phyloP scores from a whole-genome alignment of 2,329 filamentous ascomycete species.

The Colletotrichum aenigma region DNA sequence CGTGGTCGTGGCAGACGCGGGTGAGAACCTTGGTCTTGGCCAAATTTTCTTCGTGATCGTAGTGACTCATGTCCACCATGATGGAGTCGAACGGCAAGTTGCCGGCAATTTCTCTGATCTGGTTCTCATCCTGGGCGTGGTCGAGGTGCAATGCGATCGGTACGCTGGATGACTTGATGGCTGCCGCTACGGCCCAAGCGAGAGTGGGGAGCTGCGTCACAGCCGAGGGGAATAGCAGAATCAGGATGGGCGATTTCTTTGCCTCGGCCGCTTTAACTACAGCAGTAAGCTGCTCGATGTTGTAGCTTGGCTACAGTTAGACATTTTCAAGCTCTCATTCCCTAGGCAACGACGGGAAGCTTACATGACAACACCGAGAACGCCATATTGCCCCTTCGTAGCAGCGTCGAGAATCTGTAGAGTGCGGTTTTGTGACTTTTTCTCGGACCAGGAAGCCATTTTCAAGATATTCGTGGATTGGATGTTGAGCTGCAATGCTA shows the following conservation, averaged over 20 bases:
- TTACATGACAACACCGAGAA: constrained; percentile 55
- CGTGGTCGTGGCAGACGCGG: constrained; percentile 63
- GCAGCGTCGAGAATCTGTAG: constrained; percentile 53
- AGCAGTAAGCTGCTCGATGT: constrained; percentile 73
- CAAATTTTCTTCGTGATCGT: constrained; percentile 74
- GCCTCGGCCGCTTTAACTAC: constrained; percentile 71
- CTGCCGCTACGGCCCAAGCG: constrained; percentile 60
- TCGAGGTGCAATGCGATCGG: constrained; percentile 61
- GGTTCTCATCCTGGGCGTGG: constrained; percentile 65
- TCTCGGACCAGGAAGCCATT: constrained; percentile 9
- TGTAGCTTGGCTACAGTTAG: constrained; percentile 56
- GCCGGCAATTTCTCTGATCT: constrained; percentile 58
- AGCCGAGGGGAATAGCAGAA: constrained; percentile 62
- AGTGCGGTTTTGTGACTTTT: constrained; percentile 10
- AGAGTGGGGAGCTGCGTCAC: constrained; percentile 9
- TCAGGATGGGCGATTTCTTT: constrained; percentile 68
- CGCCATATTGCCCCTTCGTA: constrained; percentile 57
- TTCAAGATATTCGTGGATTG: background rate
- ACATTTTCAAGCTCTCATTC: background rate
- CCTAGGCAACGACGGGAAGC: background rate
- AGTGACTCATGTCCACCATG: constrained; percentile 80
- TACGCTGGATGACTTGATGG: constrained; percentile 3
- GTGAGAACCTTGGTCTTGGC: constrained; percentile 65
- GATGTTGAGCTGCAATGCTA: background rate
- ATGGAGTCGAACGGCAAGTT: constrained; percentile 69